Evolutionary conservation across 73 alveolate genomes (phyloP).

Genomic region (Effrenium voratum): DNA sequence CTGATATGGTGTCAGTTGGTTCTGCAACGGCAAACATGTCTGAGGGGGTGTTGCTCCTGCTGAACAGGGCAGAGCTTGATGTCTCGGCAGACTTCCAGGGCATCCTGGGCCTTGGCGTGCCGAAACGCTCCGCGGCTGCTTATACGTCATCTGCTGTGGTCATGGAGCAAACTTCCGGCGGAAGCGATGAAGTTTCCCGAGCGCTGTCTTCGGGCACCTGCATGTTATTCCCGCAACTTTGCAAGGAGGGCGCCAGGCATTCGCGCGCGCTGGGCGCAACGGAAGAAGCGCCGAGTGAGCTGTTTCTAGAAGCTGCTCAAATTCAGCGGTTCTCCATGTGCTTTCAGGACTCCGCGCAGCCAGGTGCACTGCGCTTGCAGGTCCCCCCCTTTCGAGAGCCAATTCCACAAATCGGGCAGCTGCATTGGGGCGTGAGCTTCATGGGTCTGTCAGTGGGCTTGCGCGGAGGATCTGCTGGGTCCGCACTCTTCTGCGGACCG

Average conservation of each 20-base stretch:
- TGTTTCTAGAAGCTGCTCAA: constrained; percentile 24
- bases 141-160: neutral
- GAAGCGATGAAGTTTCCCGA: neutral
- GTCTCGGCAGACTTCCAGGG: constrained; percentile 63
- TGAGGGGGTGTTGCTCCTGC: neutral
- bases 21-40: constrained; percentile 41
- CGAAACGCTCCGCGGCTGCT: neutral
- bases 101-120: constrained; percentile 85
- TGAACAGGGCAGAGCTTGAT: constrained; percentile 44
- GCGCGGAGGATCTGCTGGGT: neutral
- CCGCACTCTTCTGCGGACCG: constrained; percentile 14
- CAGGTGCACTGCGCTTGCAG: constrained; percentile 70
- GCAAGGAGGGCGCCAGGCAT: neutral
- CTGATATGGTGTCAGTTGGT: constrained; percentile 44
- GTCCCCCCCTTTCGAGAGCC: constrained; percentile 37
- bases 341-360: constrained; percentile 32
- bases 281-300: neutral
- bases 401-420: constrained; percentile 44
- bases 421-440: constrained; percentile 69
- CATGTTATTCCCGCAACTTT: neutral
- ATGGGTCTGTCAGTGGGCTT: constrained; percentile 67
- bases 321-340: constrained; percentile 54
- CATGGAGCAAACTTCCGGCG: neutral
- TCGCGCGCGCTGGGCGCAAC: no score
- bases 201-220: constrained; percentile 11